phyloP scores from a whole-genome alignment of 2,329 filamentous ascomycete genomes.

The Pseudocercospora vitis region DNA sequence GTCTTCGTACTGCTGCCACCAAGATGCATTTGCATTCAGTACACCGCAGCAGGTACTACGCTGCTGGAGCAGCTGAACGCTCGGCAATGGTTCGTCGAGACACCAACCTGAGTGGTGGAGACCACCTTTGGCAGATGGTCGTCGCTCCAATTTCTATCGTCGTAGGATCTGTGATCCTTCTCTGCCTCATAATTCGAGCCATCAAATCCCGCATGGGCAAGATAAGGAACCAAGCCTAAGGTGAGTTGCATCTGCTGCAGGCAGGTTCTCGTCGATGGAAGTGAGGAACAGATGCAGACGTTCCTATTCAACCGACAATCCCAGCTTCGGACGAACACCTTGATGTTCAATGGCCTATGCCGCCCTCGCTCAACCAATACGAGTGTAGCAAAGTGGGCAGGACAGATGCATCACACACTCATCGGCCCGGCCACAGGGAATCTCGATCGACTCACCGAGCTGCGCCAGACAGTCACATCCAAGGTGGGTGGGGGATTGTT shows the following conservation, averaged over 20 bases:
- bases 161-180: neutral
- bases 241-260: constrained; percentile 5
- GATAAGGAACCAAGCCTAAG: neutral
- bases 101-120: constrained; percentile 6
- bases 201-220: neutral
- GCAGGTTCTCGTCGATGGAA: neutral
- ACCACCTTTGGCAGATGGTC: constrained; percentile 7
- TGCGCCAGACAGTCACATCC: neutral
- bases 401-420: neutral
- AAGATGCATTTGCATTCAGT: constrained; percentile 16
- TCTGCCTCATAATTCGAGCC: neutral
- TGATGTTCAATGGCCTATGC: no score
- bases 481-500: neutral
- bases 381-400: neutral
- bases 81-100: constrained; percentile 17
- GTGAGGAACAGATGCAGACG: no score
- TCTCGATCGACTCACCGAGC: neutral
- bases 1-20: neutral
- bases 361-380: no score
- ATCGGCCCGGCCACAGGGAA: constrained; percentile 8
- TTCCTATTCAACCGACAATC: neutral
- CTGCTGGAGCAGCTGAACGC: neutral
- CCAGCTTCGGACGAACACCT: no score
- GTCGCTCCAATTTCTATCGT: constrained; percentile 5
- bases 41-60: constrained; percentile 17